Evolutionary conservation across 306 rosid genomes (phyloP), one percentile per base, ranked within the genome.

Genomic region (Carpinus viminea): DNA sequence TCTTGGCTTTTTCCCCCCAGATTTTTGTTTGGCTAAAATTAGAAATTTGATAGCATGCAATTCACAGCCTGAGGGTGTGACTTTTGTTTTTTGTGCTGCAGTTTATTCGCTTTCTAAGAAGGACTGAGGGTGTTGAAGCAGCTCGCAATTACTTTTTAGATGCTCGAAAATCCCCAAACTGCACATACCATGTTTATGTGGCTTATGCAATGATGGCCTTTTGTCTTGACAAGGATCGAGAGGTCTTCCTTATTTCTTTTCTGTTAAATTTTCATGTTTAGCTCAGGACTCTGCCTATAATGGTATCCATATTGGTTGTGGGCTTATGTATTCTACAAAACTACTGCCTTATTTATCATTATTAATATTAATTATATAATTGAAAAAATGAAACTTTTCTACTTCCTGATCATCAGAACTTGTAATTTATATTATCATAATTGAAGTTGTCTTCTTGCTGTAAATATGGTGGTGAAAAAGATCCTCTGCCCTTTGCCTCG

Each of bases 61-160:
- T 56, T 10, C 47, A 64, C 47, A 31, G 48, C 68, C 56, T 68
- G 24, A n/a, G n/a, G n/a, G n/a, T n/a, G n/a, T 66, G 21, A 85
- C 64, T 74, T 72, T 74, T 20, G 62, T 88, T 46, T 77, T 82
- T 82, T 84, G 71, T 81, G 85, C 34, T 84, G 88, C 98, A 95
- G 98, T 95, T 88, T 73, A 91, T 95, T 80, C 98, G 98, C 78
- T 95, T 95, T 79, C 87, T 95, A 54, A 86, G 98, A 80, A 87
- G 98, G 80, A 92, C 90, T 7, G 98, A 91, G 86, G 98, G 98
- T 70, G 93, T 95, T 87, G 98, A 95, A 90, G 93, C 98, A 76
- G 97, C 98, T 81, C 92, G 96, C 78, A 95, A 92, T 78, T 90
- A 92, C 84, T 95, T 95, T 85, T 85, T 91, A 70, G 98, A 95